A percentile compares a stretch with the other conserved stretches of the same genome.
phyloP scores from a whole-genome alignment of 768 basidiomycete species.

The Mycena crocata region DNA sequence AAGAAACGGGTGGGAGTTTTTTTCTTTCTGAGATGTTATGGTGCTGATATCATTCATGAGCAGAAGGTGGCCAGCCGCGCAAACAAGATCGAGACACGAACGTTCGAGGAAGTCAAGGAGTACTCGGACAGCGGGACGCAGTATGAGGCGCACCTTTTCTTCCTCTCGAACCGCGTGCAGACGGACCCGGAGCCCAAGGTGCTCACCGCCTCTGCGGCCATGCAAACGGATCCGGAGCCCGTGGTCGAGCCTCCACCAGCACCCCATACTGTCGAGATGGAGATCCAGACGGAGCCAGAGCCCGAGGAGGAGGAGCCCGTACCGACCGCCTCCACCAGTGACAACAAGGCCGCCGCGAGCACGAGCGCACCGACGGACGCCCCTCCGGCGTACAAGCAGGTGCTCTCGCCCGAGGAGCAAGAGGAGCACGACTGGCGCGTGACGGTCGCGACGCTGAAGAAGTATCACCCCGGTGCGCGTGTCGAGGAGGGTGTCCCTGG shows the following conservation, averaged over 20 bases:
- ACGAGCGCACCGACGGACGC: constrained; percentile 55
- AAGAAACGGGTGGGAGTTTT: constrained; percentile 72
- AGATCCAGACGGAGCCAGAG: constrained; percentile 72
- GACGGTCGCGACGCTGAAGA: constrained; percentile 69
- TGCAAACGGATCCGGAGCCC: constrained; percentile 68
- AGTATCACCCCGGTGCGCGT: constrained; percentile 76
- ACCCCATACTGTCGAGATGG: constrained; percentile 61
- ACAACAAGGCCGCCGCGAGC: constrained; percentile 42
- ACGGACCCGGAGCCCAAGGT: constrained; percentile 71
- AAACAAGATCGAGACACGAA: constrained; percentile 60
- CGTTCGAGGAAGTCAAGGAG: constrained; percentile 75
- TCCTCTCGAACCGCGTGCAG: constrained; percentile 60
- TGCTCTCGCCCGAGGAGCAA: constrained; percentile 61
- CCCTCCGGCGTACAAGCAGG: constrained; percentile 80
- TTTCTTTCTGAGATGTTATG: constrained; percentile 20
- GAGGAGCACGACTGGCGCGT: constrained; percentile 62
- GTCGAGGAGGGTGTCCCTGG: constrained; percentile 56
- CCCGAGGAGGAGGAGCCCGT: constrained; percentile 40
- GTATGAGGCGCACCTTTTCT: constrained; percentile 70
- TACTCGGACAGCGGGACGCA: constrained; percentile 82
- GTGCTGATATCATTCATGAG: constrained; percentile 19
- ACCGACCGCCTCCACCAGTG: constrained; percentile 53
- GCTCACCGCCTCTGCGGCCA: constrained; percentile 57
- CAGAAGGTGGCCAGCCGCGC: constrained; percentile 79
- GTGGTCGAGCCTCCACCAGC: constrained; percentile 37